Evolutionary conservation across 169 alveolate genomes (phyloP).

Genomic region (Hepatocystis sp.): DNA sequence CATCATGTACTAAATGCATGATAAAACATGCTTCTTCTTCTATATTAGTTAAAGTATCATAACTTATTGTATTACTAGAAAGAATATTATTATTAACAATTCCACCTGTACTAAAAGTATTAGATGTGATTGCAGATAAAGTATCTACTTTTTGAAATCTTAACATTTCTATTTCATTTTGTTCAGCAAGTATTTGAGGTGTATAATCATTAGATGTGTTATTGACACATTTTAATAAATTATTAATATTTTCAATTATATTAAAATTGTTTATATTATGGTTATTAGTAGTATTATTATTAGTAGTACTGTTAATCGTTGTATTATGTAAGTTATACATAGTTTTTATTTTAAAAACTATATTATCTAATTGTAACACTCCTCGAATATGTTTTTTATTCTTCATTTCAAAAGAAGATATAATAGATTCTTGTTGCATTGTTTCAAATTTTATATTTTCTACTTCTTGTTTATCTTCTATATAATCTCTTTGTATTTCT

Average conservation of each 20-base stretch:
- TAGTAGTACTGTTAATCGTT: no score
- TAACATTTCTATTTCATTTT: constrained; percentile 41
- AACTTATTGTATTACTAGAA: no score
- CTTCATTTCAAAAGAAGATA: constrained; percentile 44
- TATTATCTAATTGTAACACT: constrained; percentile 57
- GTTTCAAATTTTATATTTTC: constrained; percentile 75
- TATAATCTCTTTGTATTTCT: constrained; percentile 35
- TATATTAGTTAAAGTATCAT: constrained; percentile 19
- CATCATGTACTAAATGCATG: constrained; percentile 39
- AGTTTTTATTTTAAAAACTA: constrained; percentile 42
- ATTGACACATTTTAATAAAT: constrained; percentile 49
- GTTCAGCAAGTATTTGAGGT: constrained; percentile 23
- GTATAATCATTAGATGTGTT: constrained; percentile 17
- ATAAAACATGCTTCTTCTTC: constrained; percentile 69
- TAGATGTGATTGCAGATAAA: no score
- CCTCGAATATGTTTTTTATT: constrained; percentile 62
- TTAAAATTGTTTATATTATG: constrained; percentile 59
- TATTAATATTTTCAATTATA: constrained; percentile 31
- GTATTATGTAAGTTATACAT: no score
- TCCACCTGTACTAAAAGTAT: no score
- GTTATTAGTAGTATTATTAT: no score
- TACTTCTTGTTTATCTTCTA: constrained; percentile 69
- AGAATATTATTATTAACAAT: no score
- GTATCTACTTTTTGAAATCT: constrained; percentile 31
- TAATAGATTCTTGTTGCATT: constrained; percentile 49